phyloP scores from a whole-genome alignment of 2,329 filamentous ascomycete species.

The Stachybotrys chlorohalonatus region DNA sequence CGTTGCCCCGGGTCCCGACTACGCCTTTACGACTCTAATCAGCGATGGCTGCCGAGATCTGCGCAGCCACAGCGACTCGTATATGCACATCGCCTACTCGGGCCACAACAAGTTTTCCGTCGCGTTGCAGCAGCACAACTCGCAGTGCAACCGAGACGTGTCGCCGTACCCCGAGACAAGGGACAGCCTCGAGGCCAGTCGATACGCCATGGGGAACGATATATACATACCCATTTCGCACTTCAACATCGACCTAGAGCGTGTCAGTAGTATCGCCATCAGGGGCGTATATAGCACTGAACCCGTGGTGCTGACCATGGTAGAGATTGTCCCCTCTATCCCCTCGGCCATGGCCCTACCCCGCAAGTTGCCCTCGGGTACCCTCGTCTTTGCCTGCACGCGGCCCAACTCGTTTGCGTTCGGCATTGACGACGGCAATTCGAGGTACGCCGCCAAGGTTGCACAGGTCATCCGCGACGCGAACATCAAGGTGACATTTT shows the following conservation, averaged over 20 bases:
- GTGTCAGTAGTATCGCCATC: constrained; percentile 50
- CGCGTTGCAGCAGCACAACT: constrained; percentile 58
- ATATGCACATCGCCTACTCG: constrained; percentile 55
- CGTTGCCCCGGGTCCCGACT: constrained; percentile 31
- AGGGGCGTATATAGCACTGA: constrained; percentile 53
- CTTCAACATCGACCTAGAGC: constrained; percentile 51
- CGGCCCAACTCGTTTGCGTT: constrained; percentile 63
- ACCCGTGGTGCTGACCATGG: constrained; percentile 39
- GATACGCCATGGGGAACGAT: constrained; percentile 44
- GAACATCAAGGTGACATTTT: constrained; percentile 59
- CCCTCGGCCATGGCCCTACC: constrained; percentile 44
- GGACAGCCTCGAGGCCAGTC: constrained; percentile 55
- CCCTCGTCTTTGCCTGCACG: constrained; percentile 54
- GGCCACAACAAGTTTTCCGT: constrained; percentile 56
- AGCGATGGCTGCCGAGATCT: constrained; percentile 30
- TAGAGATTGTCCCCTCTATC: constrained; percentile 51
- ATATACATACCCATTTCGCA: constrained; percentile 61
- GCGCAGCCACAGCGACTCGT: constrained; percentile 46
- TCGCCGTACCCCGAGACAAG: constrained; percentile 58
- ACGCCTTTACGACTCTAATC: constrained; percentile 52
- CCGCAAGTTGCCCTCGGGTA: constrained; percentile 50
- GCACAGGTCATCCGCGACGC: constrained; percentile 54
- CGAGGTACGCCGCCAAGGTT: constrained; percentile 27
- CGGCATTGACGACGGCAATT: constrained; percentile 61
- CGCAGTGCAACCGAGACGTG: constrained; percentile 42